These are phyloP conservation scores for Fusarium incarnatum DNA, from an alignment of 2,329 filamentous ascomycete genomes.

Conservation along the genomic window DNA sequence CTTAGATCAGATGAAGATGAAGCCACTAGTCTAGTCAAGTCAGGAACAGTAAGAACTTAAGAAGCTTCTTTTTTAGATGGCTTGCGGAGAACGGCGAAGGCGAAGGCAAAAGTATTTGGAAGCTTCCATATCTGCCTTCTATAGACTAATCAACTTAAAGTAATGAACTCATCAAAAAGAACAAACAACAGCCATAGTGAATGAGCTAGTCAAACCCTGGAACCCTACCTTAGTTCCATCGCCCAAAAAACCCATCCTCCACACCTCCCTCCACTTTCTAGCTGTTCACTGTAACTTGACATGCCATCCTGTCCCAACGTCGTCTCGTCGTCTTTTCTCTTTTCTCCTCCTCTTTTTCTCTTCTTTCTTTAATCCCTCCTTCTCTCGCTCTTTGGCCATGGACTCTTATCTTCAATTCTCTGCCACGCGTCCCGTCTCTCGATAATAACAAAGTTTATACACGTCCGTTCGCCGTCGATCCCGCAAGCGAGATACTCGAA, in stretches of 20 bases:
- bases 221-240: conserved; percentile 12
- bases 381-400: conserved; percentile 16
- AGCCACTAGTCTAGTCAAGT: neutral
- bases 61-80: neutral
- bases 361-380: neutral
- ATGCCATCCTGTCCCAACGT: neutral
- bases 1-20: neutral
- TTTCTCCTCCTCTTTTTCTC: conserved; percentile 11
- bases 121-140: neutral
- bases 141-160: neutral
- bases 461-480: conserved; percentile 13
- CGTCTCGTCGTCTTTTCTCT: conserved; percentile 9
- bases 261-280: conserved; percentile 30
- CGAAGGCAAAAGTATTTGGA: conserved; percentile 21
- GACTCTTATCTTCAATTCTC: conserved; percentile 6
- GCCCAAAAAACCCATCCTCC: conserved; percentile 11
- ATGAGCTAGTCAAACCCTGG: conserved; percentile 4
- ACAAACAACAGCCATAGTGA: too few relatives aligned
- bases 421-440: neutral
- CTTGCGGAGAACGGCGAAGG: conserved; percentile 28
- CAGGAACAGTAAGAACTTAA: neutral
- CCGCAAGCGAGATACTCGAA: conserved; percentile 10
- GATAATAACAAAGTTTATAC: too few relatives aligned
- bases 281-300: conserved; percentile 12
- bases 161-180: neutral